phyloP scores from a whole-genome alignment of 257 asterid genomes.

The Solanum chaucha region DNA sequence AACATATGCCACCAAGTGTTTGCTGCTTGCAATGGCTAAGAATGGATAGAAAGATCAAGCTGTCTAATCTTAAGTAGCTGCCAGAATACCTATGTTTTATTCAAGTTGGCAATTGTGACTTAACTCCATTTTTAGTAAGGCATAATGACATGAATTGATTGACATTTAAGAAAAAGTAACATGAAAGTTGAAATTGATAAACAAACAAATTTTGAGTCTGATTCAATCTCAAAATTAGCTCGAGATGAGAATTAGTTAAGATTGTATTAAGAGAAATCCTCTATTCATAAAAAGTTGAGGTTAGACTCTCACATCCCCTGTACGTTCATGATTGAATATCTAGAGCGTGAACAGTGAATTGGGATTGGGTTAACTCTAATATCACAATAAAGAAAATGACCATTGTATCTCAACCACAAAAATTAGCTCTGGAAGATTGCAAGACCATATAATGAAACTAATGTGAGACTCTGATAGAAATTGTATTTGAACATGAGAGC shows the following conservation, averaged over 20 bases:
- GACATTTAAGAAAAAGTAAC: not conserved
- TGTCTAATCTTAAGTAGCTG: not conserved
- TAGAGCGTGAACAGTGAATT: not conserved
- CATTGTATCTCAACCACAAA: not conserved
- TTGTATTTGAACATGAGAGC: not conserved
- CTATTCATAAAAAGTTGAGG: not conserved
- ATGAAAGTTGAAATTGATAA: not conserved
- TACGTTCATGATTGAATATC: not conserved
- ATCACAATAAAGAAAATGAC: not conserved
- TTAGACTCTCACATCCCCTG: not conserved
- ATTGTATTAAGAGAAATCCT: not conserved
- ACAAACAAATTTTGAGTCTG: not conserved
- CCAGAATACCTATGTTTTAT: not conserved
- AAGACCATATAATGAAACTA: not conserved
- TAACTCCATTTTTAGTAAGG: not conserved
- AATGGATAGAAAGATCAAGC: not conserved
- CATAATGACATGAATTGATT: not conserved
- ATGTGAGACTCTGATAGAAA: not conserved
- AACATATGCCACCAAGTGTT: not conserved
- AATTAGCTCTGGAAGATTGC: not conserved
- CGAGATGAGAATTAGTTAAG: not conserved
- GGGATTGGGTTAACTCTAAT: not conserved
- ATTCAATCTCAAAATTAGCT: not conserved
- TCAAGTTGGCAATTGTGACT: not conserved
- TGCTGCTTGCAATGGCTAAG: not conserved